A percentile compares a stretch with the other conserved stretches of the same genome.
phyloP scores from a whole-genome alignment of 139 green algal species.

The Microglena sp. region DNA sequence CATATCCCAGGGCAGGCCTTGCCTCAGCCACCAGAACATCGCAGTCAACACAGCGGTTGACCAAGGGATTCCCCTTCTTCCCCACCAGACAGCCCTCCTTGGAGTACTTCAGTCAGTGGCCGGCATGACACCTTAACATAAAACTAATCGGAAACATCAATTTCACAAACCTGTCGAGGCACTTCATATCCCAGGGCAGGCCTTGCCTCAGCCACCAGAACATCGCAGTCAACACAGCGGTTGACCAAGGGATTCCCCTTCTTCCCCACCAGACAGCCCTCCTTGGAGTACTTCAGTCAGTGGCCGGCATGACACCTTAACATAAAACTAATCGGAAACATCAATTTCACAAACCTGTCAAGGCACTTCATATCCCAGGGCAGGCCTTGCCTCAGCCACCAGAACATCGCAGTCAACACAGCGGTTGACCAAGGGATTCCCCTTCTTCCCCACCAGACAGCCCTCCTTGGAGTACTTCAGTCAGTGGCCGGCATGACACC shows the following conservation, averaged over 20 bases:
- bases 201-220: conserved; percentile 5
- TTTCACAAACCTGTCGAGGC: too few relatives aligned
- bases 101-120: conserved; percentile 81
- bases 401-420: conserved; percentile 11
- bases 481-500: too few relatives aligned
- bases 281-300: conserved; percentile 84
- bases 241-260: conserved; percentile 69
- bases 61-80: conserved; percentile 64
- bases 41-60: conserved; percentile 36
- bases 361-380: too few relatives aligned
- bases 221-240: conserved; percentile 18
- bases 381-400: conserved; percentile 5
- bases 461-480: conserved; percentile 87
- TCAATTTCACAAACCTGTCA: too few relatives aligned
- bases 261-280: conserved; percentile 78
- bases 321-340: too few relatives aligned
- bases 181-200: too few relatives aligned
- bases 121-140: too few relatives aligned
- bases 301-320: too few relatives aligned
- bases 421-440: conserved; percentile 56
- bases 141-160: too few relatives aligned
- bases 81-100: conserved; percentile 86
- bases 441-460: conserved; percentile 78
- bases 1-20: too few relatives aligned
- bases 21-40: conserved; percentile 5